Evolutionary conservation across 345 rosid genomes (phyloP).

Genomic region (Aquilaria yunnanensis): DNA sequence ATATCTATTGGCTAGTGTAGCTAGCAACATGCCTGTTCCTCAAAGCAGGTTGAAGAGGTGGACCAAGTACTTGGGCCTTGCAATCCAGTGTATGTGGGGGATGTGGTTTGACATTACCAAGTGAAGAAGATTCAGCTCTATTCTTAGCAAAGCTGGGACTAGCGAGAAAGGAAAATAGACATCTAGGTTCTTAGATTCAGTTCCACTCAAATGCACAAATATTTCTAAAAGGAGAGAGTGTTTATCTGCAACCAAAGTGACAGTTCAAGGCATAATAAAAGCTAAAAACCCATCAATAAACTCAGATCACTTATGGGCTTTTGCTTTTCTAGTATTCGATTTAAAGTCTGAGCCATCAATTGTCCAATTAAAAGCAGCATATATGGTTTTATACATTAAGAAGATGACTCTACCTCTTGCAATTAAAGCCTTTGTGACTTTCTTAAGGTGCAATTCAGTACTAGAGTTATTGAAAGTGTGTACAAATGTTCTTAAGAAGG

Average conservation of each 20-base stretch:
- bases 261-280: constrained; percentile 57
- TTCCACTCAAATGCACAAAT: constrained; percentile 68
- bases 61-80: constrained; percentile 46
- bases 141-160: constrained; percentile 73
- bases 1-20: constrained; percentile 55
- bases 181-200: constrained; percentile 72
- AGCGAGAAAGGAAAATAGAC: constrained; percentile 49
- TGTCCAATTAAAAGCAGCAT: constrained; percentile 66
- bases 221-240: constrained; percentile 53
- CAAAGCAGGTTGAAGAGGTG: constrained; percentile 53
- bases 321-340: constrained; percentile 87
- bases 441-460: constrained; percentile 85
- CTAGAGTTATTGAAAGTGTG: constrained; percentile 82
- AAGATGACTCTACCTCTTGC: constrained; percentile 83
- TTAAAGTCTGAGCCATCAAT: constrained; percentile 80
- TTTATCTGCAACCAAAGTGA: constrained; percentile 54
- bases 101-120: constrained; percentile 61
- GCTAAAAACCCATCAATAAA: constrained; percentile 37
- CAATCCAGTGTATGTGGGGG: constrained; percentile 55
- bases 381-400: constrained; percentile 72
- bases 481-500: constrained; percentile 84
- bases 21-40: constrained; percentile 52
- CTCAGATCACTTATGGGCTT: constrained; percentile 85
- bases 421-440: constrained; percentile 64
- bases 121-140: constrained; percentile 73